These are phyloP conservation scores for Backusella tuberculispora DNA, from an alignment of 192 early-diverging fungal genomes.

Conservation along the genomic window DNA sequence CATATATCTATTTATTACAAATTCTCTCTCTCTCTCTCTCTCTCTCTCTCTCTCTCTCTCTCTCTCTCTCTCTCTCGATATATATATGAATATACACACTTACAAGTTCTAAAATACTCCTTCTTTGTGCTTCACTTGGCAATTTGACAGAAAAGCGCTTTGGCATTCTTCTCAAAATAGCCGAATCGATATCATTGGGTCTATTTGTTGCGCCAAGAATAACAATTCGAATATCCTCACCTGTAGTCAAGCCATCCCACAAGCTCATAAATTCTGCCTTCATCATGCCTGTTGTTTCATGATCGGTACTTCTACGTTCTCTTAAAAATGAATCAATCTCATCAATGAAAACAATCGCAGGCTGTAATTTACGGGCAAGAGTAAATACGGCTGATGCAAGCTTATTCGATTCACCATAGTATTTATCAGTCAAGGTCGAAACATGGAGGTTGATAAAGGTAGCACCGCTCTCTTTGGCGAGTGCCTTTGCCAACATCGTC, in stretches of 20 bases:
- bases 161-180: conserved; percentile 97
- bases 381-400: conserved; percentile 92
- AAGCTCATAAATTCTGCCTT: conserved; percentile 99
- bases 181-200: conserved; percentile 97
- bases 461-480: conserved; percentile 96
- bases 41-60: conserved; percentile 68
- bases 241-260: conserved; percentile 95
- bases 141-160: conserved; percentile 89
- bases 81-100: conserved; percentile 19
- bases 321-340: conserved; percentile 98
- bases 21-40: conserved; percentile 51
- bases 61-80: conserved; percentile 65
- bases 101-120: conserved; percentile 78
- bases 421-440: conserved; percentile 97
- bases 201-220: conserved; percentile 96
- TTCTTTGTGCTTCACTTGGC: conserved; percentile 84
- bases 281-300: conserved; percentile 98
- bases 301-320: conserved; percentile 86
- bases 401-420: conserved; percentile 97
- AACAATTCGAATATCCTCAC: conserved; percentile 66
- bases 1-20: neutral
- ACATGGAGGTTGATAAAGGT: conserved; percentile 98
- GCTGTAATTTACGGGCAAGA: conserved; percentile 92
- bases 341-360: conserved; percentile 98
- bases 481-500: conserved; percentile 98